phyloP scores from a whole-genome alignment of 139 green algal genomes.

The Chlorella sp. region DNA sequence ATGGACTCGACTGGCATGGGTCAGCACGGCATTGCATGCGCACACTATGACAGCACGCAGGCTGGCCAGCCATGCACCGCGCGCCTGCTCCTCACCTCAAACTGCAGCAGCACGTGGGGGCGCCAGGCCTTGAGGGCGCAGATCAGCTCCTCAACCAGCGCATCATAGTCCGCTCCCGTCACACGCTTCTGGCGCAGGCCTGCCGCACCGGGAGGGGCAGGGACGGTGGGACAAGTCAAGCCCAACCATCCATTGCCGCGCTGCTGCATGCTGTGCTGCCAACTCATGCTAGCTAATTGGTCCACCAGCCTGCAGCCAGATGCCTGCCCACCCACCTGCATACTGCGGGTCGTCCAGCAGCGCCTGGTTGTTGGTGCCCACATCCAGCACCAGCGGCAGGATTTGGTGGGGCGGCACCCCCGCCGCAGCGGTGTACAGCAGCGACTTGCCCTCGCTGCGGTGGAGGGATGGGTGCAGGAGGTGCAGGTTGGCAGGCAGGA shows the following conservation, averaged over 20 bases:
- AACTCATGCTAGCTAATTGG: too few species aligned
- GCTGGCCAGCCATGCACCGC: background rate
- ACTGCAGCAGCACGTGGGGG: slow-evolving; percentile 83
- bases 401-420: slow-evolving; percentile 60
- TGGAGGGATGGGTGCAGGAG: background rate
- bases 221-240: too few species aligned
- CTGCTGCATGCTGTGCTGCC: too few species aligned
- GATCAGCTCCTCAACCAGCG: slow-evolving; percentile 75
- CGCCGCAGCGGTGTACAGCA: slow-evolving; percentile 62
- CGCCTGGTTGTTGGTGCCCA: slow-evolving; percentile 88
- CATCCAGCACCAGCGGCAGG: slow-evolving; percentile 89
- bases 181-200: slow-evolving; percentile 61
- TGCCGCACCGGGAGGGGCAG: too few species aligned
- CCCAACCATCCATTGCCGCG: too few species aligned
- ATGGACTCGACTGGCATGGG: background rate
- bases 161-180: slow-evolving; percentile 57
- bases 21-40: background rate
- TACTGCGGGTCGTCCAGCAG: slow-evolving; percentile 85
- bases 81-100: slow-evolving; percentile 36
- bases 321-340: background rate
- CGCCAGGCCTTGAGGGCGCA: slow-evolving; percentile 60
- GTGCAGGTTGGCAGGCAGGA: too few species aligned
- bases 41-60: background rate
- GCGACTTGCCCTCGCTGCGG: slow-evolving; percentile 44
- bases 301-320: too few species aligned